Conservation (phyloP, 257 asterid species). For the Coffea eugenioides region DNA sequence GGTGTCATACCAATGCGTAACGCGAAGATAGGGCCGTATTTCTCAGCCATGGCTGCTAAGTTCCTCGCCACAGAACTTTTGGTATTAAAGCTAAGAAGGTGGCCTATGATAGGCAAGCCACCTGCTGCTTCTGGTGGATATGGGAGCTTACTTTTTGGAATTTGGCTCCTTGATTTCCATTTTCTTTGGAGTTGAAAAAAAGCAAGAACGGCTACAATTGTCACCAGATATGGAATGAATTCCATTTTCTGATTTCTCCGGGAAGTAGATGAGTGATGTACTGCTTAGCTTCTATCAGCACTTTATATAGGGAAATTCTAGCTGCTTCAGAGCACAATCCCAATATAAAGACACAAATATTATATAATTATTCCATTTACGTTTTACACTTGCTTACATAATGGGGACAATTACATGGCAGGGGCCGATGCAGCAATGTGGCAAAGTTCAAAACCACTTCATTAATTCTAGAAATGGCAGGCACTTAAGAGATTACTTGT, state of each 20-base stretch:
- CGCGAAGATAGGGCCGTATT: constrained; percentile 45
- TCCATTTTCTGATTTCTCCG: neutral
- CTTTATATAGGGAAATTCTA: too few species aligned
- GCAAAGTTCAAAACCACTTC: too few species aligned
- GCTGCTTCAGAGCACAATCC: too few species aligned
- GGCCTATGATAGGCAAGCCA: constrained; percentile 61
- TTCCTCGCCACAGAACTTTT: constrained; percentile 17
- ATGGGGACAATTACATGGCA: too few species aligned
- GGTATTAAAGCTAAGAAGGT: constrained; percentile 37
- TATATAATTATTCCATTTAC: too few species aligned
- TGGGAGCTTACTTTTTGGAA: neutral
- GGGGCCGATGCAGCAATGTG: too few species aligned
- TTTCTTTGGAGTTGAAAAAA: neutral
- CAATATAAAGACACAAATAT: too few species aligned
- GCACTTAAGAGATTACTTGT: too few species aligned
- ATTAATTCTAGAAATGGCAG: too few species aligned
- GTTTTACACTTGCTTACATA: too few species aligned
- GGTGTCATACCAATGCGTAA: constrained; percentile 37
- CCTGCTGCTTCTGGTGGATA: constrained; percentile 48
- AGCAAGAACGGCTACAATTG: constrained; percentile 2
- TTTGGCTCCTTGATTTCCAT: neutral
- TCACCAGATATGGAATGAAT: neutral
- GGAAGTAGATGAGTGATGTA: too few species aligned
- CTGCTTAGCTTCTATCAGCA: too few species aligned
- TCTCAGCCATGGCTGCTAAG: constrained; percentile 40